Conservation (phyloP, 257 asterid genomes). For the Ilex aquifolium region DNA sequence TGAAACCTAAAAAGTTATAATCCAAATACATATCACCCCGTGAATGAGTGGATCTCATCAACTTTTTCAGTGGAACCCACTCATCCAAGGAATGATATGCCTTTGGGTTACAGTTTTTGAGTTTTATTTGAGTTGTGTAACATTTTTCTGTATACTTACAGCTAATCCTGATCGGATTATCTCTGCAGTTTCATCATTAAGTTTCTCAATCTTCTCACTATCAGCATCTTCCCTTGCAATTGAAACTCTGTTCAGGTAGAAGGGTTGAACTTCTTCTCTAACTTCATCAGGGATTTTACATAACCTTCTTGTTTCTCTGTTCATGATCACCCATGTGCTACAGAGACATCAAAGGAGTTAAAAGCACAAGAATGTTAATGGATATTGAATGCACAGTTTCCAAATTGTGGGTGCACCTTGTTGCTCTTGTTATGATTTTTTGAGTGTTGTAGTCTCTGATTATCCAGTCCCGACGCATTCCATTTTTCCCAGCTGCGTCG, state of each 20-base stretch:
- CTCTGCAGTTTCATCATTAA: slow-evolving; percentile 51
- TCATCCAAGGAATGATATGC: no score
- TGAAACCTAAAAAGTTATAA: no score
- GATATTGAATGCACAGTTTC: no score
- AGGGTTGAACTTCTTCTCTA: slow-evolving; percentile 59
- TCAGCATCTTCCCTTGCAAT: slow-evolving; percentile 41
- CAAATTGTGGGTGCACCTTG: slow-evolving; percentile 36
- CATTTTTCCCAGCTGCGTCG: slow-evolving; percentile 84
- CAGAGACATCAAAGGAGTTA: not conserved
- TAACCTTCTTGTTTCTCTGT: slow-evolving; percentile 80
- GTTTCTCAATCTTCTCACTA: slow-evolving; percentile 52
- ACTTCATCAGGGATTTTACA: slow-evolving; percentile 78
- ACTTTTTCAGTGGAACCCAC: no score
- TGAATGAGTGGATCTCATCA: no score
- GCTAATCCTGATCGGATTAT: slow-evolving; percentile 56
- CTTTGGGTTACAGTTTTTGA: no score
- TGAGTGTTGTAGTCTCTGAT: slow-evolving; percentile 60
- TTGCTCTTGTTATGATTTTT: slow-evolving; percentile 65
- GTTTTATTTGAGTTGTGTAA: no score
- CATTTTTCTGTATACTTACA: slow-evolving; percentile 32
- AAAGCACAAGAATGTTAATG: no score
- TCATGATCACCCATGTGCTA: slow-evolving; percentile 90
- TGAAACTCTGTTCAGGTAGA: slow-evolving; percentile 49
- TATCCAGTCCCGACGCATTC: slow-evolving; percentile 87
- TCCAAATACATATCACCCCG: no score